A percentile compares a stretch with the other conserved stretches of the same genome.
Evolutionary conservation across 164 flowering plant genomes (phyloP).

Genomic region (Cinnamomum micranthum): DNA sequence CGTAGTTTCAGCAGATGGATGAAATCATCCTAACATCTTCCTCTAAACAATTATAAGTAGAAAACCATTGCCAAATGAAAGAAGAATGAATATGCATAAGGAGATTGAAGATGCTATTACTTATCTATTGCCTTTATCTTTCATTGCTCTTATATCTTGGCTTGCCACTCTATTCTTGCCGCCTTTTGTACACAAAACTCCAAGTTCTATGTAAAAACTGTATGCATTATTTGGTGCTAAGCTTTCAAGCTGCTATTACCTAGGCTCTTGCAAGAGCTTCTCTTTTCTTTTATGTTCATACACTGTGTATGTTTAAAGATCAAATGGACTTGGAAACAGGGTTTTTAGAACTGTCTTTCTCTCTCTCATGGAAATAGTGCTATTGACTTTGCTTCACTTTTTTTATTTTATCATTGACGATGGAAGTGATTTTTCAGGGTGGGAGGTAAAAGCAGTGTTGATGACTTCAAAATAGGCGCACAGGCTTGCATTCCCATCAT

Average conservation of each 20-base stretch:
- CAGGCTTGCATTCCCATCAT: conserved; percentile 89
- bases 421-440: conserved; percentile 35
- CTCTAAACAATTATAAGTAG: neutral
- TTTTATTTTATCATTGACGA: neutral
- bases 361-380: neutral
- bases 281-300: no score
- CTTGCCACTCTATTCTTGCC: neutral
- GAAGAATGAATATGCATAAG: neutral
- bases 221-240: neutral
- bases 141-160: neutral
- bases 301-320: neutral
- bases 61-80: neutral
- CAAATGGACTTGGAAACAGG: neutral
- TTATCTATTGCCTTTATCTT: neutral
- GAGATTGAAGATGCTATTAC: conserved; percentile 1
- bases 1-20: neutral
- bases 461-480: conserved; percentile 67
- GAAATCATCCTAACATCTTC: neutral
- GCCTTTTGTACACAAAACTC: neutral
- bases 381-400: neutral
- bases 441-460: conserved; percentile 51
- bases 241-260: neutral
- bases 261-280: no score
- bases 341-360: neutral
- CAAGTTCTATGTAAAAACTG: neutral